phyloP scores from a whole-genome alignment of 1,139 yeast species.

The Candida smagusa region DNA sequence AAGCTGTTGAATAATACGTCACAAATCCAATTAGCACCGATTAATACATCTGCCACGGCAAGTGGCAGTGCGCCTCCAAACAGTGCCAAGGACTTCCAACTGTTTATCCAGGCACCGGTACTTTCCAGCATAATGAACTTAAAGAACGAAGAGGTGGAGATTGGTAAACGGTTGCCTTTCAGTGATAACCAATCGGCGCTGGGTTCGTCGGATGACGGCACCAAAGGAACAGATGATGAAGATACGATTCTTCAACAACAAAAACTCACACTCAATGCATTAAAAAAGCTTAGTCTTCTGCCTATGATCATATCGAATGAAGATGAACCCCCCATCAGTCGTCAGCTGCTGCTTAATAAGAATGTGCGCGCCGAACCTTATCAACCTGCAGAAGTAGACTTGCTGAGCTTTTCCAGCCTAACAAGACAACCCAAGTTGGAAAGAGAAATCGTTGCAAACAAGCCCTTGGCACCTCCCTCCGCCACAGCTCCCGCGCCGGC shows the following conservation, averaged over 20 bases:
- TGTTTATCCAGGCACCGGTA: conserved; percentile 49
- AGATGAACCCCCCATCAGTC: conserved; percentile 12
- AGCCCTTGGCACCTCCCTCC: neutral
- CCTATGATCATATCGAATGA: conserved; percentile 33
- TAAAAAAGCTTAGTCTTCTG: conserved; percentile 43
- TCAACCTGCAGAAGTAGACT: conserved; percentile 55
- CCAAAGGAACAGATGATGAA: conserved; percentile 20
- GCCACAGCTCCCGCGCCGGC: conserved; percentile 9
- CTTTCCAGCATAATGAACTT: conserved; percentile 37
- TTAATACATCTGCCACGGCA: conserved; percentile 6
- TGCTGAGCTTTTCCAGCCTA: conserved; percentile 46
- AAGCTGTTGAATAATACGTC: conserved; percentile 38
- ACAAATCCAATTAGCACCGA: conserved; percentile 14
- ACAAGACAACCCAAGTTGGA: conserved; percentile 40
- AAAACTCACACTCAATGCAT: conserved; percentile 42
- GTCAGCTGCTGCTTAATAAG: conserved; percentile 1
- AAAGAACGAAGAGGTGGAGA: conserved; percentile 31
- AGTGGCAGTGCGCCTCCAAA: conserved; percentile 1
- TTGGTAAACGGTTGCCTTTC: conserved; percentile 46
- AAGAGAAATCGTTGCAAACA: neutral
- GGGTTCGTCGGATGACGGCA: conserved; percentile 7
- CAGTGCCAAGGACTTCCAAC: conserved; percentile 37
- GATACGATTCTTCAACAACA: conserved; percentile 42
- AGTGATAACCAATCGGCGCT: conserved; percentile 17
- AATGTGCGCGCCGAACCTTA: conserved; percentile 29